phyloP scores from a whole-genome alignment of 2,329 filamentous ascomycete genomes.

The Sclerotinia nivalis region DNA sequence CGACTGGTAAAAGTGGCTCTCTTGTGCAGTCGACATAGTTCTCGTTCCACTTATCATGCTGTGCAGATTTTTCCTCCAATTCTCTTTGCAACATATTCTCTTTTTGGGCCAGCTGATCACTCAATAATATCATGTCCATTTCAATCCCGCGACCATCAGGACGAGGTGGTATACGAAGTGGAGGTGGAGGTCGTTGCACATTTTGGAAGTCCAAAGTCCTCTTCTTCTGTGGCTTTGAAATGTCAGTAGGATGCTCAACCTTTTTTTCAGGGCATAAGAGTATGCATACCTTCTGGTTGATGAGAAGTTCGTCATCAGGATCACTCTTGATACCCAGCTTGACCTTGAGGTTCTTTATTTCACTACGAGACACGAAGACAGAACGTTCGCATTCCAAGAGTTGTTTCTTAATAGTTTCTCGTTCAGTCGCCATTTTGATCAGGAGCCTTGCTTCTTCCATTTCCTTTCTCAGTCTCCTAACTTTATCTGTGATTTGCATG shows the following conservation, averaged over 20 bases:
- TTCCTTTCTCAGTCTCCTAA: constrained; percentile 87
- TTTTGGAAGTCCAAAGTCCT: constrained; percentile 59
- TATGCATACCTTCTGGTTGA: constrained; percentile 81
- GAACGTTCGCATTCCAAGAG: constrained; percentile 71
- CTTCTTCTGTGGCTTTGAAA: constrained; percentile 65
- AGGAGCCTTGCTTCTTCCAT: constrained; percentile 85
- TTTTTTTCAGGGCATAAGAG: constrained; percentile 36
- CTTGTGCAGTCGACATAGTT: constrained; percentile 86
- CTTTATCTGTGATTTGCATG: constrained; percentile 89
- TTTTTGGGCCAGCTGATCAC: constrained; percentile 77
- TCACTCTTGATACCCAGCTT: constrained; percentile 87
- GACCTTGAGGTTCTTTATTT: constrained; percentile 85
- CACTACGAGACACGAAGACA: constrained; percentile 79
- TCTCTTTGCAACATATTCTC: constrained; percentile 78
- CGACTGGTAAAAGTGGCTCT: constrained; percentile 77
- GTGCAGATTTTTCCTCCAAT: constrained; percentile 82
- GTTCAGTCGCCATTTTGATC: constrained; percentile 72
- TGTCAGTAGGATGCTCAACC: constrained; percentile 20
- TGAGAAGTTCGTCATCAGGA: constrained; percentile 75
- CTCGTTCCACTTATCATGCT: constrained; percentile 89
- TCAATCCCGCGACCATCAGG: constrained; percentile 72
- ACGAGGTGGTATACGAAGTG: constrained; percentile 69
- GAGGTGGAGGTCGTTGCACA: constrained; percentile 61
- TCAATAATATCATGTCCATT: constrained; percentile 73
- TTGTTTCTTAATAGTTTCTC: constrained; percentile 78